phyloP scores from a whole-genome alignment of 192 early-diverging fungal genomes.

The Coemansia sp. region DNA sequence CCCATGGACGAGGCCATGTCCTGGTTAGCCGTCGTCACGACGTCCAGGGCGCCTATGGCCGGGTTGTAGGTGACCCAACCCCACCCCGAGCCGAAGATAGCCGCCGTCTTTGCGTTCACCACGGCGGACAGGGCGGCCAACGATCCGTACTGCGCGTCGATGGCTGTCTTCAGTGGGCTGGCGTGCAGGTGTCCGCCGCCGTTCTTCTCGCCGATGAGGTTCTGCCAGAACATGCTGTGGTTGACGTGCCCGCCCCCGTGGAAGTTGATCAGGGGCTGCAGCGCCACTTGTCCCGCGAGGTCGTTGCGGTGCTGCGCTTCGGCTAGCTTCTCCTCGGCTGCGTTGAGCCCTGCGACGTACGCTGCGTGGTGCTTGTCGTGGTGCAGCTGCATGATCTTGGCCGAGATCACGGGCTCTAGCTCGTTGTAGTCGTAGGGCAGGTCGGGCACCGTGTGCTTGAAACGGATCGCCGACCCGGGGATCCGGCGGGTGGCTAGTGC shows the following conservation, averaged over 20 bases:
- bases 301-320: conserved; percentile 70
- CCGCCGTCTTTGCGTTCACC: conserved; percentile 79
- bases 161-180: conserved; percentile 68
- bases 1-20: conserved; percentile 61
- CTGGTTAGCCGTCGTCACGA: conserved; percentile 89
- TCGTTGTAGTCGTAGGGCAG: conserved; percentile 82
- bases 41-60: conserved; percentile 72
- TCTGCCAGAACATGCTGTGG: conserved; percentile 94
- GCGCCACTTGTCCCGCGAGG: conserved; percentile 66
- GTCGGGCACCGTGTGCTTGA: conserved; percentile 85
- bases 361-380: conserved; percentile 94
- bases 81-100: conserved; percentile 93
- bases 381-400: conserved; percentile 94
- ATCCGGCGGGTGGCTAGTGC: conserved; percentile 4
- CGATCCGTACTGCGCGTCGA: conserved; percentile 80
- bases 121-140: conserved; percentile 74
- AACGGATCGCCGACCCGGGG: conserved; percentile 18
- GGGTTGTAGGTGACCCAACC: conserved; percentile 96
- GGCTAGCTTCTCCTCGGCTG: conserved; percentile 88
- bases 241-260: conserved; percentile 93
- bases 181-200: conserved; percentile 73
- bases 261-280: conserved; percentile 86
- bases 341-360: conserved; percentile 86
- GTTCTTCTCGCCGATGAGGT: conserved; percentile 78
- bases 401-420: conserved; percentile 91